Conservation (phyloP, 306 rosid species). For the Dalbergia cultrata region DNA sequence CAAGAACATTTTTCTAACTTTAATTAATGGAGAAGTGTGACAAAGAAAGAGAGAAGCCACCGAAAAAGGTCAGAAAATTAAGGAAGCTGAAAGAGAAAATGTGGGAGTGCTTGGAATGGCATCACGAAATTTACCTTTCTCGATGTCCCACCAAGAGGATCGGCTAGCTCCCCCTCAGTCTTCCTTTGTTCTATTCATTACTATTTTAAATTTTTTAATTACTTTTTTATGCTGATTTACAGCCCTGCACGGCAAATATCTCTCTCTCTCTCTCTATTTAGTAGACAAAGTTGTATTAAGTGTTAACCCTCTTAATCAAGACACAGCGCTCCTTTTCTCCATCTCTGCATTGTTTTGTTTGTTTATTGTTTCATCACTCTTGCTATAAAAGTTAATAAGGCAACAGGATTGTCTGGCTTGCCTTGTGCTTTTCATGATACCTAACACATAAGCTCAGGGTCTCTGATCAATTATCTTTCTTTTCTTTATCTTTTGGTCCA, state of each 20-base stretch:
- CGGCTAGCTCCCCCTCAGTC: not conserved
- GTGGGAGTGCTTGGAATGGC: not conserved
- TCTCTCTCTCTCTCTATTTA: not conserved
- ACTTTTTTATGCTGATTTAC: not conserved
- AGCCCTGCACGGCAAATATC: slow-evolving; percentile 60
- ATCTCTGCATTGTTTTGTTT: slow-evolving; percentile 2
- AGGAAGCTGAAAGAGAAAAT: too few species aligned
- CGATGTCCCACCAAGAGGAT: not conserved
- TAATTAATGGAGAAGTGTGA: not conserved
- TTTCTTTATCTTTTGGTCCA: too few species aligned
- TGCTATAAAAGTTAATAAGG: slow-evolving; percentile 9
- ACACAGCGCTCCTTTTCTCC: slow-evolving; percentile 34
- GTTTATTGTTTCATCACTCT: not conserved
- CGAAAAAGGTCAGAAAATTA: not conserved
- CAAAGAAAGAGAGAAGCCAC: not conserved
- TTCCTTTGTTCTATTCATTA: too few species aligned
- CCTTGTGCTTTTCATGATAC: slow-evolving; percentile 12
- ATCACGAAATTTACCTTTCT: not conserved
- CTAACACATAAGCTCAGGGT: too few species aligned
- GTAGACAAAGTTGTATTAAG: slow-evolving; percentile 43
- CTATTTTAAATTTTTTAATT: not conserved
- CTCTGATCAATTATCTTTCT: too few species aligned
- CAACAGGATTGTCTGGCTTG: slow-evolving; percentile 15
- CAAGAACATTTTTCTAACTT: not conserved
- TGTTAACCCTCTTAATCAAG: slow-evolving; percentile 36